phyloP scores from a whole-genome alignment of 371 early-diverging fungal genomes.

The Mortierella polycephala region DNA sequence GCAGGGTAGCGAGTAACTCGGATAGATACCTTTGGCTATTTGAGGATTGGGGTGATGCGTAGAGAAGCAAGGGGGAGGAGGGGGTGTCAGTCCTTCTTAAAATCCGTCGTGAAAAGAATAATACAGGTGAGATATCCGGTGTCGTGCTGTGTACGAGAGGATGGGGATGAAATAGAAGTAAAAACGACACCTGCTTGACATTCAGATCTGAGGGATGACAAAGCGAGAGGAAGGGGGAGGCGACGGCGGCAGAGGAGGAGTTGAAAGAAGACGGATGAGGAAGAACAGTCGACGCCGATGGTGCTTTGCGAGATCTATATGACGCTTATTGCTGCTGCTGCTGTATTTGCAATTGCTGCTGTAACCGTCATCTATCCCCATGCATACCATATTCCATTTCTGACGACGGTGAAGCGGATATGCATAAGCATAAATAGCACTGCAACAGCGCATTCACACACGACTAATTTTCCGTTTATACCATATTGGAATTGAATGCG shows the following conservation, averaged over 20 bases:
- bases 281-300: no score
- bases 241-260: not conserved
- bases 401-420: slow-evolving; percentile 5
- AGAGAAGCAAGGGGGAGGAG: no score
- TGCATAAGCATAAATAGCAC: not conserved
- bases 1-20: no score
- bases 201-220: not conserved
- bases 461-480: not conserved
- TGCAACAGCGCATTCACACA: no score
- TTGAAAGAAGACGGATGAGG: not conserved
- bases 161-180: no score
- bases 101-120: no score
- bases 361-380: not conserved
- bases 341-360: not conserved
- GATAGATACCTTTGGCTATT: no score
- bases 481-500: slow-evolving; percentile 10
- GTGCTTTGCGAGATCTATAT: no score
- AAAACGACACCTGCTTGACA: not conserved
- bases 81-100: no score
- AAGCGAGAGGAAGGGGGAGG: not conserved
- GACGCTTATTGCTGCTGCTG: not conserved
- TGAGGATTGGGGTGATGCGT: no score
- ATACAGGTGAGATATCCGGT: no score
- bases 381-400: slow-evolving; percentile 37
- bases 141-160: no score